Base-by-base conservation (phyloP, 768 basidiomycete genomes). In the Hebeloma cylindrosporum region DNA sequence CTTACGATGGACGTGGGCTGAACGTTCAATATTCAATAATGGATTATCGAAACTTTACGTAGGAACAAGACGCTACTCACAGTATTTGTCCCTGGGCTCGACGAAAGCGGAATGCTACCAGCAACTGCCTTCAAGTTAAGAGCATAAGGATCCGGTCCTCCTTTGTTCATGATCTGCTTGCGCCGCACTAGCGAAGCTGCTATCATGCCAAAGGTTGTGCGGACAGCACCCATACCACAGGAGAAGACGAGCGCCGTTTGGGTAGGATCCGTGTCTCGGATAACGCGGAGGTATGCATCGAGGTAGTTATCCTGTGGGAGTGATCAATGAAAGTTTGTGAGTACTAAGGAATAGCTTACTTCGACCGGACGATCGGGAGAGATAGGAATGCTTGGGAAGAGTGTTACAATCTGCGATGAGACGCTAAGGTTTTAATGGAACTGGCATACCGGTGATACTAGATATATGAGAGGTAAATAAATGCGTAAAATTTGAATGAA, bases 201-300 rank as follows among this genome's bases (percentile, higher is more conserved):
- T n/a, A 85, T 79, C 96, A 98, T 98, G 3, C 91, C 93, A 60
- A 96, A 98, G 0, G 94, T 97, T 2, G 93, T 94, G 14, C 95
- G 79, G 1, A 97, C 94, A 2, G 91, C 92, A 33, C 96, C 96
- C 83, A 95, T 93, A 23, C 96, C 95, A 61, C 95, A 97, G 37
- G 88, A 93, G 63, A 98, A 97, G 3, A 98, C 88, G 14, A 98
- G 71, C 0, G 88, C 83, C 0, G 92, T 93, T 13, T 72, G 72
- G 3, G 85, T 67, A 2, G 95, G 94, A 56, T 95, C 89, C 0
- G 86, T 79, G 28, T 77, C 65, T 50, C 82, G 80, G 47, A 99
- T 86, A 25, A 95, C 83, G 3, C 74, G 76, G 14, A 94, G 72
- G 62, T 97, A 99, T 1, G 89, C 88, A 64, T 98, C 96, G 13